These are phyloP conservation scores for Phyllosticta ampelicida DNA, from an alignment of 2,329 filamentous ascomycete genomes.

Conservation along the genomic window DNA sequence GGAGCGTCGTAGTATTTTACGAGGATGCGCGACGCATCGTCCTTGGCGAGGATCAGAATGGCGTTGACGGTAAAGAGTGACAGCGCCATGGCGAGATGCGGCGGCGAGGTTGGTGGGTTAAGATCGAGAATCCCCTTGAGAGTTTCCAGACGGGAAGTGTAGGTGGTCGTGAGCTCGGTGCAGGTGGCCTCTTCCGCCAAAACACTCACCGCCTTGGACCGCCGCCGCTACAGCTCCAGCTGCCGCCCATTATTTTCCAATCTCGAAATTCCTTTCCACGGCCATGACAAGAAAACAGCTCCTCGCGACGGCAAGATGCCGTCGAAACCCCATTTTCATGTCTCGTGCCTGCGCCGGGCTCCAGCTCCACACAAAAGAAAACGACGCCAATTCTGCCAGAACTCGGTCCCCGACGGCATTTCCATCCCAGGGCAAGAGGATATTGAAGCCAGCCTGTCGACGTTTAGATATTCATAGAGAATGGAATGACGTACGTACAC, in stretches of 20 bases:
- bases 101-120: background rate
- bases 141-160: background rate
- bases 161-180: slow-evolving; percentile 3
- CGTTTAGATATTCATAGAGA: background rate
- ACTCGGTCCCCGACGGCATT: background rate
- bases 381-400: background rate
- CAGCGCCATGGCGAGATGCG: slow-evolving; percentile 28
- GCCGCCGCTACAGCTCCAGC: background rate
- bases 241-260: background rate
- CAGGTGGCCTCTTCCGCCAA: slow-evolving; percentile 4
- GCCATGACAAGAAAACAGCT: background rate
- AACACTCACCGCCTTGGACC: slow-evolving; percentile 6
- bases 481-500: background rate
- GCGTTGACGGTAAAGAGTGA: slow-evolving; percentile 45
- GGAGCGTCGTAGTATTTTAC: slow-evolving; percentile 82
- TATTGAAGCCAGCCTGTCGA: background rate
- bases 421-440: background rate
- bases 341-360: background rate
- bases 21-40: slow-evolving; percentile 85
- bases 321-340: background rate
- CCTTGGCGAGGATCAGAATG: slow-evolving; percentile 44
- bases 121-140: slow-evolving; percentile 8
- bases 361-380: background rate
- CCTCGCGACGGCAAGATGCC: background rate
- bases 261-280: background rate